These are phyloP conservation scores for Zoysia japonica DNA, from an alignment of 176 grass and related monocot species.

Conservation along the genomic window DNA sequence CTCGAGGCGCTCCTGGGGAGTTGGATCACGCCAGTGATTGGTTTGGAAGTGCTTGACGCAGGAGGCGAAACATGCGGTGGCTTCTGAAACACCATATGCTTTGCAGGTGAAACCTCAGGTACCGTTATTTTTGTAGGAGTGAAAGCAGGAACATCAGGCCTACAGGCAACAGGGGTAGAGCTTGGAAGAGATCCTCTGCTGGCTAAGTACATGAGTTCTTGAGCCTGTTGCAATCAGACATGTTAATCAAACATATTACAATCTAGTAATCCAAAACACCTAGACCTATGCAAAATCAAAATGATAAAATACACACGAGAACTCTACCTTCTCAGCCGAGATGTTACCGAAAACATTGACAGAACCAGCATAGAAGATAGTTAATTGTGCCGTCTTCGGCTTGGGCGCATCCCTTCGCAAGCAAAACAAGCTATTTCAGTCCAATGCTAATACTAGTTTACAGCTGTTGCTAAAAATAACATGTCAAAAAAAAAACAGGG, in stretches of 20 bases:
- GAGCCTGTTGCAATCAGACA: conserved; percentile 51
- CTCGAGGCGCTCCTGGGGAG: conserved; percentile 56
- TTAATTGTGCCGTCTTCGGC: conserved; percentile 59
- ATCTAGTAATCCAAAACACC: no score
- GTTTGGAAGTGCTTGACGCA: conserved; percentile 45
- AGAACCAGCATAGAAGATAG: conserved; percentile 82
- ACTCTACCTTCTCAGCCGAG: conserved; percentile 69
- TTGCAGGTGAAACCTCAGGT: conserved; percentile 42
- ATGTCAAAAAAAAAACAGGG: neutral
- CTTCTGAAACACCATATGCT: conserved; percentile 37
- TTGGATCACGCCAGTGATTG: conserved; percentile 49
- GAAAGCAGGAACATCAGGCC: conserved; percentile 37
- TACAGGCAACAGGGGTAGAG: conserved; percentile 27
- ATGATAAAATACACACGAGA: neutral
- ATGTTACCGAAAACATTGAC: conserved; percentile 85
- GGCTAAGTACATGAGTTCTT: conserved; percentile 84
- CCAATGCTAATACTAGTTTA: neutral
- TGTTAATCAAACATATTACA: conserved; percentile 5
- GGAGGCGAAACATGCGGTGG: conserved; percentile 41
- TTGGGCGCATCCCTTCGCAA: conserved; percentile 54
- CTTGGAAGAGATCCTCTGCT: conserved; percentile 58
- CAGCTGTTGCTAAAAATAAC: neutral
- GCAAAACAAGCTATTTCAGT: conserved; percentile 41
- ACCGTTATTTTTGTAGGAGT: conserved; percentile 44
- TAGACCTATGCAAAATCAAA: neutral